phyloP scores from a whole-genome alignment of 1,284 basidiomycete species.

The Irpex sp. region DNA sequence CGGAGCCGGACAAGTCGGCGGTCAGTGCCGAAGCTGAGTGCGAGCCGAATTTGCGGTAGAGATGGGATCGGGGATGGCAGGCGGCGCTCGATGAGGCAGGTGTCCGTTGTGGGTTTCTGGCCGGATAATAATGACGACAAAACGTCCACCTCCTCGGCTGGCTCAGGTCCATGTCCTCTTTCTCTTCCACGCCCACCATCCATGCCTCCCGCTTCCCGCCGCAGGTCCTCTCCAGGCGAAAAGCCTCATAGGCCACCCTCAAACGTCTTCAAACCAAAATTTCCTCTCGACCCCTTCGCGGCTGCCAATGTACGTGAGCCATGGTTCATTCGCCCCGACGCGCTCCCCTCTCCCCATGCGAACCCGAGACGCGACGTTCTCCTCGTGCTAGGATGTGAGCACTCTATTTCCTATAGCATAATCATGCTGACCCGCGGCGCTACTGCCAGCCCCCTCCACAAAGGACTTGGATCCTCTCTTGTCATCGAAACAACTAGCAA shows the following conservation, averaged over 20 bases:
- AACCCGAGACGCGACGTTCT: conserved; percentile 37
- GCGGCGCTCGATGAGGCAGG: not conserved
- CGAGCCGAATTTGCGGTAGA: not conserved
- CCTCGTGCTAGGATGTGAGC: conserved; percentile 48
- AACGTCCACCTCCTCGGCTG: not conserved
- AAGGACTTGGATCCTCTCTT: conserved; percentile 43
- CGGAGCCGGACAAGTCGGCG: not conserved
- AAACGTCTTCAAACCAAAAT: conserved; percentile 44
- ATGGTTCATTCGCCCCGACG: conserved; percentile 33
- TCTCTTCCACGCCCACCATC: conserved; percentile 4
- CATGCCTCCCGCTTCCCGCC: conserved; percentile 14
- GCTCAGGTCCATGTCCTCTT: not conserved
- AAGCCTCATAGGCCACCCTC: conserved; percentile 17
- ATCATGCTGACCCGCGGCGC: not conserved
- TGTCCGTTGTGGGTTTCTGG: not conserved
- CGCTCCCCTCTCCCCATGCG: conserved; percentile 21
- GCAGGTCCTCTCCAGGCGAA: conserved; percentile 1
- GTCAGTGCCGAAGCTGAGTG: not conserved
- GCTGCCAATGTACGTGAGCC: conserved; percentile 28
- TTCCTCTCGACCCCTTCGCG: conserved; percentile 50
- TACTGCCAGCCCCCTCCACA: conserved; percentile 32
- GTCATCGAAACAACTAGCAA: conserved; percentile 38
- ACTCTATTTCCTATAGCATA: not conserved
- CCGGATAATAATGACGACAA: conserved; percentile 1
- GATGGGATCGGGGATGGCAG: not conserved